These are phyloP conservation scores for Cardamine resedifolia DNA, from an alignment of 345 rosid species.

Conservation along the genomic window DNA sequence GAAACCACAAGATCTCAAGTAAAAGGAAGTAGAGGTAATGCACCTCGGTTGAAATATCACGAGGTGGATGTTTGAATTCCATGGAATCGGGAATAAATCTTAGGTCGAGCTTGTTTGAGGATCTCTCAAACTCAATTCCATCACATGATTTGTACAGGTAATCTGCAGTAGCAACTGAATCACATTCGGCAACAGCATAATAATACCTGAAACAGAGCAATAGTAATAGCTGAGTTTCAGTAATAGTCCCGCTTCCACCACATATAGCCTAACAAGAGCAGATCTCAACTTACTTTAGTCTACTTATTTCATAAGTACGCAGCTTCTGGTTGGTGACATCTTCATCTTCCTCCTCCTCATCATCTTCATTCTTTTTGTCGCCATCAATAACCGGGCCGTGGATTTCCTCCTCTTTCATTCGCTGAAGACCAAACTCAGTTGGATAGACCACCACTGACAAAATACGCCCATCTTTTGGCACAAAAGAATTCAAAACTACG, in stretches of 20 bases:
- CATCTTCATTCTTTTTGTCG: constrained; percentile 44
- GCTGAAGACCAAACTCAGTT: constrained; percentile 82
- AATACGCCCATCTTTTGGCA: constrained; percentile 77
- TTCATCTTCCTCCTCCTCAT: constrained; percentile 40
- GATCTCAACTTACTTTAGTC: constrained; percentile 57
- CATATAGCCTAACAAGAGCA: not conserved
- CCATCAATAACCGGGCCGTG: constrained; percentile 82
- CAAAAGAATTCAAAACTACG: constrained; percentile 71
- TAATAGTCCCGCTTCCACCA: not conserved
- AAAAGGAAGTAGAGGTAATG: constrained; percentile 8
- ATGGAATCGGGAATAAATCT: constrained; percentile 90
- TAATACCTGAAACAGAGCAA: constrained; percentile 57
- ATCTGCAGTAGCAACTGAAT: constrained; percentile 81
- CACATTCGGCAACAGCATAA: constrained; percentile 83
- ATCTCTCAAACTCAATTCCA: constrained; percentile 87
- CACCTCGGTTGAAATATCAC: constrained; percentile 89
- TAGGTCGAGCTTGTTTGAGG: constrained; percentile 88
- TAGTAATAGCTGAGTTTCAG: not conserved
- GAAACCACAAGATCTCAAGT: not conserved
- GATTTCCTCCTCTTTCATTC: constrained; percentile 92
- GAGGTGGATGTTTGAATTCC: constrained; percentile 89
- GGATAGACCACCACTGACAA: constrained; percentile 82
- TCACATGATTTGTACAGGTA: constrained; percentile 76
- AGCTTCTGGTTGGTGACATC: constrained; percentile 54
- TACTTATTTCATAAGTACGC: constrained; percentile 77